Evolutionary conservation across 257 asterid species (phyloP), one percentile per base, ranked within the genome.

Genomic region (Forsythia viridissima): DNA sequence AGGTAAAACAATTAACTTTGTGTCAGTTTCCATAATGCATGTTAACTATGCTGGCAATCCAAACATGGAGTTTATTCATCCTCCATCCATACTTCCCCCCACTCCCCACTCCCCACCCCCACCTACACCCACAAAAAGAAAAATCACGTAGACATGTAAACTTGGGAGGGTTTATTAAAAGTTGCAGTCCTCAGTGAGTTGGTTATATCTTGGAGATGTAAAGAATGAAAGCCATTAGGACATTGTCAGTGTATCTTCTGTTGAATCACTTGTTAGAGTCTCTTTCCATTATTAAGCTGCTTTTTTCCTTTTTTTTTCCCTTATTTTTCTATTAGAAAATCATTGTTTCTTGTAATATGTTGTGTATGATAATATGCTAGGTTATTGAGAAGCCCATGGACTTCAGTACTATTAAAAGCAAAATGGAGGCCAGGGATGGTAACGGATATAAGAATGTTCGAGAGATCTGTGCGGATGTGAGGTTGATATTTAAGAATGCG

Each of bases 341-440:
- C 80, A 55, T 77, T 12, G 16, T 79, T 73, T 44, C 74, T 79
- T 52, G 46, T 41, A 61, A 43, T 44, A 39, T 80, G 18, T 67
- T 69, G 41, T 51, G 8, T 38, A 3, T 40, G 68, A 12, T 4
- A 24, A 61, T 66, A 71, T 79, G 78, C 76, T 81, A 94, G 98
- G 93, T 94, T 77, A 94, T 94, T 83, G 93, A 92, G 88, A 94
- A 92, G 89, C 98, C 98, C 48, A 92, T 94, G 98, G 98, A 94
- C 83, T 94, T 94, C 80, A 91, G 97, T 84, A 92, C 98, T 44
- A 83, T 94, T 79, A 87, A 84, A 83, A 85, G 83, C 84, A 92
- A 91, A 87, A 94, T 94, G 97, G 98, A 94, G 89, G 94, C 90
- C 74, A 89, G 88, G 83, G 98, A 90, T 86, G 95, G 90, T 78